Percentiles rank a stretch among this genome's conserved stretches.
phyloP scores from a whole-genome alignment of 441 rosid species.

The Hura crepitans region DNA sequence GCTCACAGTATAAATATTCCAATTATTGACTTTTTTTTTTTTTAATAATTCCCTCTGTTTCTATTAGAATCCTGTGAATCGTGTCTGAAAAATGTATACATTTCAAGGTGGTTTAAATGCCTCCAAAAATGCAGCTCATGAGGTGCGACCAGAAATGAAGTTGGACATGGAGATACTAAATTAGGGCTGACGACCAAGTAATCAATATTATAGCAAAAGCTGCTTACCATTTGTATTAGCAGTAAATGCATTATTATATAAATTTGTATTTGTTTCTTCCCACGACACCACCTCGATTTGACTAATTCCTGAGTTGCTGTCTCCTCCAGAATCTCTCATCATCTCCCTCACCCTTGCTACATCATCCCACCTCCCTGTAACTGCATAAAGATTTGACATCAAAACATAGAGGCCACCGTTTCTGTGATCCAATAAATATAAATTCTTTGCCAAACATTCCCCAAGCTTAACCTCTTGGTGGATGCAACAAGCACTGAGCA shows the following conservation, averaged over 20 bases:
- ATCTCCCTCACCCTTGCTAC: slow-evolving; percentile 61
- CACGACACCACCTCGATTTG: slow-evolving; percentile 31
- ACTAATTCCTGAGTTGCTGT: slow-evolving; percentile 70
- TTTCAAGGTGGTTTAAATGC: too few species aligned
- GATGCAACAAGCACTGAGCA: slow-evolving; percentile 60
- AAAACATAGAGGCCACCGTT: slow-evolving; percentile 77
- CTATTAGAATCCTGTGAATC: too few species aligned
- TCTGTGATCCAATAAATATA: slow-evolving; percentile 51
- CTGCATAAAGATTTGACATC: slow-evolving; percentile 86
- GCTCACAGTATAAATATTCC: too few species aligned
- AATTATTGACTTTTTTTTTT: too few species aligned
- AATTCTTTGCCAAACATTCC: slow-evolving; percentile 67
- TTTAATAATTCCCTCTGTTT: too few species aligned
- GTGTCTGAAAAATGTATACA: too few species aligned
- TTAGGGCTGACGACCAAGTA: background rate
- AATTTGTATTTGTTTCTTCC: slow-evolving; percentile 1
- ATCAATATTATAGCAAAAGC: background rate
- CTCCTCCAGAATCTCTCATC: slow-evolving; percentile 68
- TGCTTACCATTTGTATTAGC: background rate
- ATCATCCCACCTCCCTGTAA: slow-evolving; percentile 63
- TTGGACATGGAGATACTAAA: background rate
- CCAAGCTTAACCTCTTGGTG: slow-evolving; percentile 66
- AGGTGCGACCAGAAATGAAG: background rate
- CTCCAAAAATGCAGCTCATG: too few species aligned
- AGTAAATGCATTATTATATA: background rate